Evolutionary conservation across 331 rosid genomes (phyloP), one percentile per base, ranked within the genome.

Genomic region (Prunus yedoensis): DNA sequence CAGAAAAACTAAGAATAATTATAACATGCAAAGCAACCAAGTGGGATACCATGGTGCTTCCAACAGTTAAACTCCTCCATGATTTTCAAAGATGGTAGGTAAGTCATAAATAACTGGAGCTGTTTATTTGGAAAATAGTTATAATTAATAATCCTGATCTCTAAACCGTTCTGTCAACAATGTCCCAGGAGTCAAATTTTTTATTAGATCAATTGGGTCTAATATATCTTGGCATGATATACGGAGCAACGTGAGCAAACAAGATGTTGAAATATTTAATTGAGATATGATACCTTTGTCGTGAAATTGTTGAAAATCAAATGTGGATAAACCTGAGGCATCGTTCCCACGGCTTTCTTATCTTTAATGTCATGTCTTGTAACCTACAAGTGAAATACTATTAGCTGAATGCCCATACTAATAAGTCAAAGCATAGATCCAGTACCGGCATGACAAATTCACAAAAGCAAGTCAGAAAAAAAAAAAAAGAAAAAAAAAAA

Each of bases 311-410:
- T 83, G 70, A 91, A 79, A 81, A 94, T 80, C 79, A 94, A 65
- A 80, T 94, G 96, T 17, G 99, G 99, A 78, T 89, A 89, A 64
- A 91, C 99, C 82, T 90, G 91, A 5, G 99, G 96, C 91, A 94
- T 91, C 17, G 97, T 92, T 84, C 97, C 96, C 69, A 90, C 77
- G 77, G 85, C 75, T 84, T 90, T 89, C 84, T 64, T 90, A 84
- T 89, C 96, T 84, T 87, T 92, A 77, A 94, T 86, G 77, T 92
- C 99, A 73, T 94, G 97, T 78, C 99, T 89, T 76, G 99, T 88
- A 74, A 90, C 96, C 96, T 94, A 54, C 51, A 85, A 25, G 75
- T 43, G 56, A 77, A 82, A 80, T 49, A 57, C 30, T 41, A 82
- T 72, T 77, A 82, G 70, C 59, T 70, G 15, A 66, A 61, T 46